Percentiles rank a stretch among this genome's conserved stretches.
Conservation (phyloP, 176 grass and related monocot genomes). For the Bolboschoenus planiculmis region DNA sequence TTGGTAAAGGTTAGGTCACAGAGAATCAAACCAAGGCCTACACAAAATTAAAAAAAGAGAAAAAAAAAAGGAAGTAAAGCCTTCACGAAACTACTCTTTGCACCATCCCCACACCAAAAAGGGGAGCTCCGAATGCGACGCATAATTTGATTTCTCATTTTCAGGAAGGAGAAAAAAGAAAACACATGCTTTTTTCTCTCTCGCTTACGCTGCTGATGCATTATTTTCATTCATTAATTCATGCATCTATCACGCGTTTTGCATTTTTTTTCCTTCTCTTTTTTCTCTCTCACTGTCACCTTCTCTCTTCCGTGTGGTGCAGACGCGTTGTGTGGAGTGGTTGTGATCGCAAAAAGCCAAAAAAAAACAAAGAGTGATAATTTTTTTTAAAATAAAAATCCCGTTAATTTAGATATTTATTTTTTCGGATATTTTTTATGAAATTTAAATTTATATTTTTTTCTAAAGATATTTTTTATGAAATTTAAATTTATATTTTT, state of each 20-base stretch:
- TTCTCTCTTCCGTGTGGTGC: slow-evolving; percentile 1
- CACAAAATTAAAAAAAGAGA: not conserved
- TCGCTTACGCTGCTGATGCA: no score
- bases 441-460: no score
- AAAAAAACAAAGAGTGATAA: not conserved
- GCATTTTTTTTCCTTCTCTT: not conserved
- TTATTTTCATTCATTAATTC: not conserved
- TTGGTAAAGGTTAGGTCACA: not conserved
- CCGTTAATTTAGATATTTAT: no score
- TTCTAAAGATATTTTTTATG: no score
- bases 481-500: no score
- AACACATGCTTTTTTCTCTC: not conserved
- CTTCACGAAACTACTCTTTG: not conserved
- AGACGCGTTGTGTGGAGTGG: not conserved
- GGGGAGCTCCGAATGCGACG: not conserved
- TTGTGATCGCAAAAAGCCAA: not conserved
- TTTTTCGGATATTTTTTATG: no score
- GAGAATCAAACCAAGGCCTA: not conserved
- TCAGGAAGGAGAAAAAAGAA: not conserved
- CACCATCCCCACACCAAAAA: slow-evolving; percentile 5
- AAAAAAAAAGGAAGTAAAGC: not conserved
- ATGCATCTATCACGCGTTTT: slow-evolving; percentile 17
- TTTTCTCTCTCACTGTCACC: not conserved
- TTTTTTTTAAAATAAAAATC: not conserved
- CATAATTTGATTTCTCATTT: no score